Percentiles rank a stretch among this genome's conserved stretches.
Conservation (phyloP, 192 early-diverging fungal genomes). For the Coemansia sp. region DNA sequence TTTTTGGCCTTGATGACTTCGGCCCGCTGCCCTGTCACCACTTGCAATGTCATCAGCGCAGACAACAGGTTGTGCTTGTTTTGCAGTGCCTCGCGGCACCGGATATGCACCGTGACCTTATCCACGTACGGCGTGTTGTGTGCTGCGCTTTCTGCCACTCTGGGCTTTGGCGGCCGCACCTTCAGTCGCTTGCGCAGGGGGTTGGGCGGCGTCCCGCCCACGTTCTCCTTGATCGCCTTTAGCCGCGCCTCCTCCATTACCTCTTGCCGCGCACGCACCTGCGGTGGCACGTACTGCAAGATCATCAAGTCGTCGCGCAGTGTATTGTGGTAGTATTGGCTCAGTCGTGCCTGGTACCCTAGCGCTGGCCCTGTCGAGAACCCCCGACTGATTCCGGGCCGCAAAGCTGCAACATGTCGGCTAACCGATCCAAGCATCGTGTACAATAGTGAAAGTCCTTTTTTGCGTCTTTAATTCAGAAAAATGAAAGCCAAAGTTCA, state of each 20-base stretch:
- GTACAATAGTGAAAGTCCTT: neutral
- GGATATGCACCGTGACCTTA: conserved; percentile 83
- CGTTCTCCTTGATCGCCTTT: conserved; percentile 28
- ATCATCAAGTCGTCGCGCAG: conserved; percentile 78
- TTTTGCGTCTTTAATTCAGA: neutral
- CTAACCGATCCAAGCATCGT: conserved; percentile 37
- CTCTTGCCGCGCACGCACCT: conserved; percentile 44
- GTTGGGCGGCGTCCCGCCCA: conserved; percentile 54
- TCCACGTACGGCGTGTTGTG: conserved; percentile 70
- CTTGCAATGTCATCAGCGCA: conserved; percentile 90
- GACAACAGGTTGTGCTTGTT: conserved; percentile 91
- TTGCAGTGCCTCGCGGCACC: conserved; percentile 80
- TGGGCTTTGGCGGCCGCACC: conserved; percentile 59
- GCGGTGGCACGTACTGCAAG: conserved; percentile 72
- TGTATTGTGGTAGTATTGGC: conserved; percentile 74
- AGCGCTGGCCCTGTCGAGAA: conserved; percentile 29
- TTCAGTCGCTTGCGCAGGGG: conserved; percentile 51
- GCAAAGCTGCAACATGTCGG: conserved; percentile 22
- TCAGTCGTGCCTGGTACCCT: conserved; percentile 63
- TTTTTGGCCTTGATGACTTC: conserved; percentile 80
- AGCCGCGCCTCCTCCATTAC: conserved; percentile 33
- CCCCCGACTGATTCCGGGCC: conserved; percentile 12
- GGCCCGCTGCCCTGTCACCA: conserved; percentile 80
- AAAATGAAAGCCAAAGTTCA: neutral
- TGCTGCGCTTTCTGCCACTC: conserved; percentile 63